Conservation (phyloP, 75 land plant species). For the Pseudotsuga menziesii region DNA sequence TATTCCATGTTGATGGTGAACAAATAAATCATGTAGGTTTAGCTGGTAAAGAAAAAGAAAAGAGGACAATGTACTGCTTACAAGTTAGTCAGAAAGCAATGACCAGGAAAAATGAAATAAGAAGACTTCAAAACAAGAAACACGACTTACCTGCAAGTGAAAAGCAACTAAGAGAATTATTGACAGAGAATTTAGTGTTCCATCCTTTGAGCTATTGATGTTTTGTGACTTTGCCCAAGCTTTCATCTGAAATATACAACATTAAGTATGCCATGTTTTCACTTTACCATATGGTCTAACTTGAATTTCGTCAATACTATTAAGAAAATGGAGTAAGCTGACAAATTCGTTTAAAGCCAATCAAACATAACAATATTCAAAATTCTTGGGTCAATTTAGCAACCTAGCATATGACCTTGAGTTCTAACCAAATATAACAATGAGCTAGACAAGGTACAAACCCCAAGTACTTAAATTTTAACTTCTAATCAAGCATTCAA, state of each 20-base stretch:
- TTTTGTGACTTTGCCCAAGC: slow-evolving; percentile 73
- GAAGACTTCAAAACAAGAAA: too few species aligned
- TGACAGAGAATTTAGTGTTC: slow-evolving; percentile 69
- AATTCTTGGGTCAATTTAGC: not conserved
- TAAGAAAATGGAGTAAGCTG: not conserved
- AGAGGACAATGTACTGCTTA: too few species aligned
- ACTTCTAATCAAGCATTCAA: not conserved
- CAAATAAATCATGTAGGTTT: too few species aligned
- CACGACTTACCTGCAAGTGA: slow-evolving; percentile 64
- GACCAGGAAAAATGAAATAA: too few species aligned
- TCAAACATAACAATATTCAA: not conserved
- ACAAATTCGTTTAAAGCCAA: not conserved
- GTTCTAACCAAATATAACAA: not conserved
- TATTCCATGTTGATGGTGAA: too few species aligned
- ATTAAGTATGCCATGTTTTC: not conserved
- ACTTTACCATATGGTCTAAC: not conserved
- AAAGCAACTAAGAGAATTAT: slow-evolving; percentile 66
- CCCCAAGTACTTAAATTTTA: not conserved
- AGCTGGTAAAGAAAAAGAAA: too few species aligned
- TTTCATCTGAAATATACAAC: slow-evolving; percentile 50
- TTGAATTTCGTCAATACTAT: not conserved
- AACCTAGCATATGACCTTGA: not conserved
- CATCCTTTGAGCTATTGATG: slow-evolving; percentile 73
- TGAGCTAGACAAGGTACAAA: not conserved
- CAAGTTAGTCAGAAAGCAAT: too few species aligned